A percentile compares a stretch with the other conserved stretches of the same genome.
phyloP scores from a whole-genome alignment of 2,329 filamentous ascomycete genomes.

The Curvularia sp. region DNA sequence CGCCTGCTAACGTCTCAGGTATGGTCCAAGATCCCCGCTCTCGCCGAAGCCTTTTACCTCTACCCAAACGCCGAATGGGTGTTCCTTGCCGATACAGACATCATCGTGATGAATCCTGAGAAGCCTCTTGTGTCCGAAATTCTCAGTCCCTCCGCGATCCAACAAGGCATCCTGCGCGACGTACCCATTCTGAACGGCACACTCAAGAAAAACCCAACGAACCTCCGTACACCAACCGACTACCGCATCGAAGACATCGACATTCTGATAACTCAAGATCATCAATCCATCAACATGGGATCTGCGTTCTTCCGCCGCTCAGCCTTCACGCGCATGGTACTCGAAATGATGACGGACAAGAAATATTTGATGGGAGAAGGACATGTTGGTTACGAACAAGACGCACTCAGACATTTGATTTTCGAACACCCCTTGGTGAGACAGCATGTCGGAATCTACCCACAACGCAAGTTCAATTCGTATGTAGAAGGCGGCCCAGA shows the following conservation, averaged over 20 bases:
- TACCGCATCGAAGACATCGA: conserved; percentile 47
- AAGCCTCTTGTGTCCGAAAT: conserved; percentile 42
- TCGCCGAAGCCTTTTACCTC: conserved; percentile 50
- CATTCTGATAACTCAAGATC: conserved; percentile 51
- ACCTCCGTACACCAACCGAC: conserved; percentile 37
- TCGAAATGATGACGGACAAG: conserved; percentile 52
- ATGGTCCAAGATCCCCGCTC: conserved; percentile 53
- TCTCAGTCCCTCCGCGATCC: conserved; percentile 45
- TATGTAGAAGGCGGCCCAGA: conserved; percentile 46
- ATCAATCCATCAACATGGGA: conserved; percentile 51
- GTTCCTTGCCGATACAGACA: conserved; percentile 53
- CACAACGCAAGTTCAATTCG: conserved; percentile 49
- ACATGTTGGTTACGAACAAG: conserved; percentile 47
- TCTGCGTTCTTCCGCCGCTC: conserved; percentile 51
- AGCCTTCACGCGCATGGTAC: conserved; percentile 46
- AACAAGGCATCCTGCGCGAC: conserved; percentile 36
- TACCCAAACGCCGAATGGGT: conserved; percentile 51
- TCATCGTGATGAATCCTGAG: conserved; percentile 51
- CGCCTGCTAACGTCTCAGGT: conserved; percentile 22
- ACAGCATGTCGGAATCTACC: conserved; percentile 49
- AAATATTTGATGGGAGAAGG: conserved; percentile 46
- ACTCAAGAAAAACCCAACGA: conserved; percentile 37
- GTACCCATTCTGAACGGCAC: conserved; percentile 38
- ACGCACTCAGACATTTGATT: conserved; percentile 46
- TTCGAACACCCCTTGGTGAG: conserved; percentile 47